Conservation (phyloP, 2,329 filamentous ascomycete species). For the Phyllosticta citrichinensis region DNA sequence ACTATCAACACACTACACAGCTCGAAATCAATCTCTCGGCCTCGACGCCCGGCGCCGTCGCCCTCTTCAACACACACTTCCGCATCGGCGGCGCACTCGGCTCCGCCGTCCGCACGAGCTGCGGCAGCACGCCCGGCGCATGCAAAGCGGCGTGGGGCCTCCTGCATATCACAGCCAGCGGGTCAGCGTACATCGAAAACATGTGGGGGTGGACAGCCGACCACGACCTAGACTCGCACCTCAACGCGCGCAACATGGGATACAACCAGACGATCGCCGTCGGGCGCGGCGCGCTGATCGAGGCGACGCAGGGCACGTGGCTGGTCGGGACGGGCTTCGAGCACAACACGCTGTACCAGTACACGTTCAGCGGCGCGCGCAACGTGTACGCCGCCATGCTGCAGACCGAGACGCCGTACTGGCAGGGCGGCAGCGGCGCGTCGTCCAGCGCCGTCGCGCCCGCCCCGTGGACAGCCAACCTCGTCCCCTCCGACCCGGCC, state of each 20-base stretch:
- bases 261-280: constrained; percentile 33
- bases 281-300: constrained; percentile 39
- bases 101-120: constrained; percentile 14
- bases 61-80: constrained; percentile 25
- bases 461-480: constrained; percentile 31
- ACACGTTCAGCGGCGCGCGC: constrained; percentile 39
- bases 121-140: constrained; percentile 24
- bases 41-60: constrained; percentile 39
- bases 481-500: constrained; percentile 22
- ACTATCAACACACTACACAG: constrained; percentile 39
- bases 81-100: constrained; percentile 27
- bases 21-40: constrained; percentile 40
- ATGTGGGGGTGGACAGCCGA: constrained; percentile 46
- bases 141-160: constrained; percentile 25
- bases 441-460: constrained; percentile 21
- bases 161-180: constrained; percentile 39
- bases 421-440: constrained; percentile 21
- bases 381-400: constrained; percentile 43
- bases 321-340: constrained; percentile 43
- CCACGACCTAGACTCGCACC: constrained; percentile 36
- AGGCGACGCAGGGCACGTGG: constrained; percentile 43
- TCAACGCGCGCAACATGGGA: background rate
- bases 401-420: constrained; percentile 47
- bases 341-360: constrained; percentile 45
- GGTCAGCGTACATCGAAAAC: constrained; percentile 45